A percentile compares a stretch with the other conserved stretches of the same genome.
Evolutionary conservation across 192 early-diverging fungal species (phyloP).

Genomic region (Backusella liffmaniae): DNA sequence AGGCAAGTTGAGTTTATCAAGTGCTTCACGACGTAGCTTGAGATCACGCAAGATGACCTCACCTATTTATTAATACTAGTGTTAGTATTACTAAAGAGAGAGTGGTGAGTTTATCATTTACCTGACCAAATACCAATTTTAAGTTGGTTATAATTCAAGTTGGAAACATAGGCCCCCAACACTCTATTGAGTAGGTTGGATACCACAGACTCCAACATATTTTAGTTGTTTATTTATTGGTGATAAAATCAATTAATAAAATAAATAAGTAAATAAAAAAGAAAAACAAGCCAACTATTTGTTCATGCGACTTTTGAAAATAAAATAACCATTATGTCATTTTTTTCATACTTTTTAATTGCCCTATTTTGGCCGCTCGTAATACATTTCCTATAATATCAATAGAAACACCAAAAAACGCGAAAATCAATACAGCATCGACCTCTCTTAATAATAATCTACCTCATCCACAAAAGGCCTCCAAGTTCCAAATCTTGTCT

Average conservation of each 20-base stretch:
- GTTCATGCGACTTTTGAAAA: background rate
- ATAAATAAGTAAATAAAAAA: background rate
- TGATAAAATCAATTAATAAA: background rate
- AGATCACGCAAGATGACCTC: conserved; percentile 96
- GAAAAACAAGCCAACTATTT: background rate
- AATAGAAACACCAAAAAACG: background rate
- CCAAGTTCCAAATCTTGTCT: too few species aligned
- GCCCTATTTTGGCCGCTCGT: background rate
- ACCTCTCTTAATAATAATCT: background rate
- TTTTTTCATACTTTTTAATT: background rate
- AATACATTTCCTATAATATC: too few species aligned
- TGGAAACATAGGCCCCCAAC: conserved; percentile 93
- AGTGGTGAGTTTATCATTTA: conserved; percentile 34
- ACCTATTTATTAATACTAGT: conserved; percentile 50
- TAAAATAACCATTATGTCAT: too few species aligned
- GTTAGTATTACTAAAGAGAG: background rate
- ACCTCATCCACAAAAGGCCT: too few species aligned
- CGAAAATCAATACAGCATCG: background rate
- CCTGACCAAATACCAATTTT: conserved; percentile 95
- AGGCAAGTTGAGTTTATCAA: conserved; percentile 93
- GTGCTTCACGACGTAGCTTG: conserved; percentile 80
- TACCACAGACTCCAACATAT: conserved; percentile 79
- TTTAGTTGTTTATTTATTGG: background rate
- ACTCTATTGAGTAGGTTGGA: conserved; percentile 78
- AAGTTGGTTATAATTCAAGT: conserved; percentile 92